phyloP scores from a whole-genome alignment of 306 rosid genomes.

The Trifolium repens region DNA sequence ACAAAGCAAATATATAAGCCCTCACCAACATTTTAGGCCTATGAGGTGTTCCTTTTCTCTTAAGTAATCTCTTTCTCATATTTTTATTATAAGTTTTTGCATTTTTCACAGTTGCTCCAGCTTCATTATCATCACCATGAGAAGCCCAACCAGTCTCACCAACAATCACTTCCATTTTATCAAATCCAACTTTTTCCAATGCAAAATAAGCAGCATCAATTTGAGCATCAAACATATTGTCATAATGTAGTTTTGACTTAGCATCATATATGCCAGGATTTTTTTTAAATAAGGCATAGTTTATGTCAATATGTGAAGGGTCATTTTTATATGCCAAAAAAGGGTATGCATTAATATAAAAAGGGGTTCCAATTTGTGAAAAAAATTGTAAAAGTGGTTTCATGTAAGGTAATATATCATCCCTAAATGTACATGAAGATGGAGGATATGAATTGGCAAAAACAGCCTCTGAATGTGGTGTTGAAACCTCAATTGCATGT shows the following conservation, averaged over 20 bases:
- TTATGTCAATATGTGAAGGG: constrained; percentile 74
- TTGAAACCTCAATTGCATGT: constrained; percentile 65
- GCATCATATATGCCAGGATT: constrained; percentile 73
- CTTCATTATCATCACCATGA: constrained; percentile 69
- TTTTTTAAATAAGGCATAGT: constrained; percentile 77
- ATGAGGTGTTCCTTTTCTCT: constrained; percentile 88
- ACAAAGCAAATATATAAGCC: constrained; percentile 88
- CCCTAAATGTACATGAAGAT: constrained; percentile 75
- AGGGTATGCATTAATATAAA: constrained; percentile 93
- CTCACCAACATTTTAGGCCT: constrained; percentile 66
- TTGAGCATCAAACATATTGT: constrained; percentile 86
- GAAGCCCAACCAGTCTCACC: constrained; percentile 99
- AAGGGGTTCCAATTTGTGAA: constrained; percentile 74
- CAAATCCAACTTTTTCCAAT: constrained; percentile 75
- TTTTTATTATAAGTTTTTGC: constrained; percentile 75
- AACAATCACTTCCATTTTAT: constrained; percentile 76
- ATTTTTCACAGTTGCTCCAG: constrained; percentile 62
- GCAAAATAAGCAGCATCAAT: constrained; percentile 89
- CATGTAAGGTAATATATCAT: constrained; percentile 68
- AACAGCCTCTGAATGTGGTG: constrained; percentile 94
- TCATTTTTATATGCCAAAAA: constrained; percentile 87
- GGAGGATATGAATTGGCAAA: constrained; percentile 89
- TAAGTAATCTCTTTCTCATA: constrained; percentile 60
- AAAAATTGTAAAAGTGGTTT: constrained; percentile 80
- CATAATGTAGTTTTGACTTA: constrained; percentile 78